Percentiles rank a stretch among this genome's conserved stretches.
Conservation (phyloP, 495 filamentous ascomycete genomes). For the Penicillium steckii region DNA sequence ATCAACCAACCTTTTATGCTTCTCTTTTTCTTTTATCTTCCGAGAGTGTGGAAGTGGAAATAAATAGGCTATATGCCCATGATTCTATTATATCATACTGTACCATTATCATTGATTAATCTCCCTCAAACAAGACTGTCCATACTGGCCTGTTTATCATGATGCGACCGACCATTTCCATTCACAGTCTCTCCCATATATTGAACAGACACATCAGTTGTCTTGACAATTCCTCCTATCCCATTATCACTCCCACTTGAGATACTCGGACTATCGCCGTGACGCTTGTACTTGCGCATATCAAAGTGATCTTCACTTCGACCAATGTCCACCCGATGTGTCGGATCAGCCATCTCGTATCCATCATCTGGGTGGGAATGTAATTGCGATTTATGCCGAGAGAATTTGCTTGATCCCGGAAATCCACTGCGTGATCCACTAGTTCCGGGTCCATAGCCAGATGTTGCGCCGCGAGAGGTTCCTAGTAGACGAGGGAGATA, state of each 20-base stretch:
- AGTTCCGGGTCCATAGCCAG: slow-evolving; percentile 10
- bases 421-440: slow-evolving; percentile 11
- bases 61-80: neutral
- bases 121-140: slow-evolving; percentile 24
- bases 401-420: slow-evolving; percentile 11
- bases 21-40: no score
- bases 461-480: slow-evolving; percentile 10
- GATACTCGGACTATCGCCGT: slow-evolving; percentile 20
- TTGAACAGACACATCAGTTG: slow-evolving; percentile 22
- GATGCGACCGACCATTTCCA: slow-evolving; percentile 5
- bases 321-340: slow-evolving; percentile 6
- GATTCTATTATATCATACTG: neutral
- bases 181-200: slow-evolving; percentile 13
- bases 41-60: no score
- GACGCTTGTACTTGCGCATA: slow-evolving; percentile 24
- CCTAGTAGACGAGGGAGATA: slow-evolving; percentile 21
- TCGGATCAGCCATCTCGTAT: slow-evolving; percentile 24
- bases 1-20: no score
- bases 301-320: slow-evolving; percentile 7
- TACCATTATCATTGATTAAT: neutral
- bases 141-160: slow-evolving; percentile 16
- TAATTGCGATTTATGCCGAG: slow-evolving; percentile 10
- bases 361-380: slow-evolving; percentile 13
- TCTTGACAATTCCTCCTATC: slow-evolving; percentile 21
- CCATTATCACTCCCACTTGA: slow-evolving; percentile 17